Base-by-base conservation (phyloP, 2,329 filamentous ascomycete species). In the Delphinella strobiligena region DNA sequence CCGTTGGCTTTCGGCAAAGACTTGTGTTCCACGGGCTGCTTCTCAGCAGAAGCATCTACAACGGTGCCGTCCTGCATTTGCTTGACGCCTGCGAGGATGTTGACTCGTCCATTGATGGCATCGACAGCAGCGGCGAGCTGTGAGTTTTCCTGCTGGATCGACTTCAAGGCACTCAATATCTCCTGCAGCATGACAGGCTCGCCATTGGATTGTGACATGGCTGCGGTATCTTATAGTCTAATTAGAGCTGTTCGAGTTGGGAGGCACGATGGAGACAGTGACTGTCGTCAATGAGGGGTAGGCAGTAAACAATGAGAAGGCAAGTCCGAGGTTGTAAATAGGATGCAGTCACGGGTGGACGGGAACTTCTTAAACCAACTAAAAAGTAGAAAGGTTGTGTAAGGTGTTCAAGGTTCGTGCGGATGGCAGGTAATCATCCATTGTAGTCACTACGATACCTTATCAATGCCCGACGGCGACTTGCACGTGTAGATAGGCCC, bases 61-160 rank as follows among this genome's bases (percentile, higher is more conserved):
- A 50, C 51, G 34, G 69, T 68, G 38, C 64, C 65, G 46, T 74
- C 70, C 45, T 68, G 62, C 22, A 74, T 60, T 47, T 72, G 66
- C 56, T 75, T 75, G 49, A 78, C 66, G 34, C 71, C 70, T 19
- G 72, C 68, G 22, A 78, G 61, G 34, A 73, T 69, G 53, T 79
- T 78, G 43, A 80, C 70, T 40, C 73, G 67, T 37, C 72, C 73
- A 48, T 74, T 71, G 57, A 79, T 75, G 32, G 67, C 66, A 55
- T 78, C 74, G 31, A 79, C 67, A 36, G 68, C 66, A 33, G 71
- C 66, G 29, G 71, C 63, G 33, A 80, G 66, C 30, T 69, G 61
- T 32, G 62, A 58, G 50, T 78, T 72, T 42, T 75, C 74, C 47
- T 64, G 54, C 45, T 75, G 68, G 43, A 80, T 56, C n/a, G 63